Base-by-base conservation (phyloP, 2,329 filamentous ascomycete genomes). In the Alternaria panax region DNA sequence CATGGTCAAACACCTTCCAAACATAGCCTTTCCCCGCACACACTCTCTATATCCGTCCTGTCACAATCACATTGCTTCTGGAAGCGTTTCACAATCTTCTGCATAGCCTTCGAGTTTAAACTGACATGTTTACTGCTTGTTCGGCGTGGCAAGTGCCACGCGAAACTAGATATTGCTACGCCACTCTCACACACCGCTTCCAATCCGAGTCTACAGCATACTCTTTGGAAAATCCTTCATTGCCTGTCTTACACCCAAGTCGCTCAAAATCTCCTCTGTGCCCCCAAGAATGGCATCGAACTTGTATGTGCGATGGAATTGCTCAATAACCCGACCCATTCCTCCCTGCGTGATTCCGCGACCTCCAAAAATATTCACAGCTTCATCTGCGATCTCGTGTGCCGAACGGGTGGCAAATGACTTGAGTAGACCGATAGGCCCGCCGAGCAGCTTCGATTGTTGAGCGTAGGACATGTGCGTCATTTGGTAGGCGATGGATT, bases 401-500 rank as follows among this genome's bases (percentile, higher is more conserved):
- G 92, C 90, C 40, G 88, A 87, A 30, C 91, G 86, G 5, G 92
- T 96, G 46, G 84, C 82, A 78, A 88, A 90, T 78, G 90, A 91
- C 81, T 96, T 96, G 59, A 96, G 85, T 22, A 96, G 83, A 8
- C 88, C 92, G 64, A 96, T 93, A 27, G 92, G 92, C 0, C 92
- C 92, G 53, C 90, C 90, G 1, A 96, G 85, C 69, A 90, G 85
- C 72, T 87, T 87, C 24, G 90, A 83, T 77, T 96, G 92, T 75
- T 94, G 81, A 54, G 85, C 84, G 79, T 96, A 95, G 32, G 86
- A 86, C 90, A 96, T 92, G 76, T 92, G 84, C 81, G 86, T 90
- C 92, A 96, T 96, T 75, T 96, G 92, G 81, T 92, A 92, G 20
- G 92, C 92, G 73, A 95, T 88, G 41, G 86, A 87, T 78, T 96